phyloP scores from a whole-genome alignment of 441 rosid species.

The Gossypium laxum region DNA sequence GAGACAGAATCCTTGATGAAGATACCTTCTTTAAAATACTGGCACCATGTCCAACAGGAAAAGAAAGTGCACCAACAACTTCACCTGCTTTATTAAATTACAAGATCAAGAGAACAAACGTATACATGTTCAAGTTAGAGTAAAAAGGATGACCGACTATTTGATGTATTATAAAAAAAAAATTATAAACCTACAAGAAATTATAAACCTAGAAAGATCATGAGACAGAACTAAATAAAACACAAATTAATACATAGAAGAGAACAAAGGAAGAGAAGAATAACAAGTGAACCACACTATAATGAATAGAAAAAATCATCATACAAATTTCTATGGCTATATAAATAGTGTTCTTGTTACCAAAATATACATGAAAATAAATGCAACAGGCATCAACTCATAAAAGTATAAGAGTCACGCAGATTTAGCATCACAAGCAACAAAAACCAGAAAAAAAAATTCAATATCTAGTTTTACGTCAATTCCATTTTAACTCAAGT shows the following conservation, averaged over 20 bases:
- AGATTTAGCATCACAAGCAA: constrained; percentile 1
- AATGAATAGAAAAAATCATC: background rate
- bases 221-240: background rate
- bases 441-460: constrained; percentile 1
- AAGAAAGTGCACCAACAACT: constrained; percentile 80
- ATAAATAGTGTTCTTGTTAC: background rate
- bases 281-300: background rate
- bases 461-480: background rate
- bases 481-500: background rate
- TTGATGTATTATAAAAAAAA: background rate
- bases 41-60: constrained; percentile 71
- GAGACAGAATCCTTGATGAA: constrained; percentile 70
- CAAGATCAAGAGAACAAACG: constrained; percentile 6
- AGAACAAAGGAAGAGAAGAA: background rate
- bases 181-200: too few relatives aligned
- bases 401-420: background rate
- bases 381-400: background rate
- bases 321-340: background rate
- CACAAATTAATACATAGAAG: background rate
- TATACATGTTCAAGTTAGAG: background rate
- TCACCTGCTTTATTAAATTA: constrained; percentile 56
- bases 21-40: constrained; percentile 58
- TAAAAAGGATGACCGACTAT: background rate
- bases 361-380: background rate
- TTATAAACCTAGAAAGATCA: background rate